A percentile compares a stretch with the other conserved stretches of the same genome.
phyloP scores from a whole-genome alignment of 352 stramenopile species.

The Pythium biforme region DNA sequence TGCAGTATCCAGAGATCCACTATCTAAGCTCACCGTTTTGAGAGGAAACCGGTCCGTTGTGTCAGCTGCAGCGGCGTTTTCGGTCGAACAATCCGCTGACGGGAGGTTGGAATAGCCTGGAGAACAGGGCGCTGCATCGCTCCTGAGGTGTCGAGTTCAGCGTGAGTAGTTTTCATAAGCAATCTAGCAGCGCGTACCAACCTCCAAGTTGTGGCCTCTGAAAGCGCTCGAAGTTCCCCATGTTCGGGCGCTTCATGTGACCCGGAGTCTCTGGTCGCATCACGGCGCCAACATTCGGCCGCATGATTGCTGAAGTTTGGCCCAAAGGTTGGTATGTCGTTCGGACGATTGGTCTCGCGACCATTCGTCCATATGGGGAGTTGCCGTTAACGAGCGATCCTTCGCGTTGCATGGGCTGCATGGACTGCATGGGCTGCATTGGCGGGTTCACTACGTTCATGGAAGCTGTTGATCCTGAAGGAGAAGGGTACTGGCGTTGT shows the following conservation, averaged over 20 bases:
- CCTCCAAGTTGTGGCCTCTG: slow-evolving; percentile 56
- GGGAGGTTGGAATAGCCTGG: slow-evolving; percentile 40
- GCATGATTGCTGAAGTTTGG: slow-evolving; percentile 29
- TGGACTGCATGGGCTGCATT: slow-evolving; percentile 1
- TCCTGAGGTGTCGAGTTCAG: background rate
- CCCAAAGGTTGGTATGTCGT: slow-evolving; percentile 4
- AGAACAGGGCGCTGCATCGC: slow-evolving; percentile 32
- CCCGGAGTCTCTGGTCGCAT: slow-evolving; percentile 41
- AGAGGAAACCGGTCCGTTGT: slow-evolving; percentile 57
- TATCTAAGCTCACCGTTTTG: slow-evolving; percentile 48
- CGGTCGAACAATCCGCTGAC: slow-evolving; percentile 58
- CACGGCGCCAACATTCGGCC: slow-evolving; percentile 26
- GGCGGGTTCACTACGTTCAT: slow-evolving; percentile 23
- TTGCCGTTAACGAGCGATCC: slow-evolving; percentile 32
- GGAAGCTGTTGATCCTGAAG: slow-evolving; percentile 46
- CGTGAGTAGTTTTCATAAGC: background rate
- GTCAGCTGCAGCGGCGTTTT: slow-evolving; percentile 71
- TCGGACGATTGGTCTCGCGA: slow-evolving; percentile 39
- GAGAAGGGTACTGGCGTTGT: slow-evolving; percentile 55
- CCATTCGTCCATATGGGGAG: slow-evolving; percentile 47
- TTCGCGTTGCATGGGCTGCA: slow-evolving; percentile 26
- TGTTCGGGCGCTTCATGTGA: slow-evolving; percentile 43
- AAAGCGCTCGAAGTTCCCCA: slow-evolving; percentile 67
- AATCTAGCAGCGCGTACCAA: background rate
- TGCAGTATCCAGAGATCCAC: too few species aligned